Evolutionary conservation across 225 moss, liverwort and hornwort species (phyloP), one percentile per base, ranked within the genome.

Genomic region (Climacium dendroides): DNA sequence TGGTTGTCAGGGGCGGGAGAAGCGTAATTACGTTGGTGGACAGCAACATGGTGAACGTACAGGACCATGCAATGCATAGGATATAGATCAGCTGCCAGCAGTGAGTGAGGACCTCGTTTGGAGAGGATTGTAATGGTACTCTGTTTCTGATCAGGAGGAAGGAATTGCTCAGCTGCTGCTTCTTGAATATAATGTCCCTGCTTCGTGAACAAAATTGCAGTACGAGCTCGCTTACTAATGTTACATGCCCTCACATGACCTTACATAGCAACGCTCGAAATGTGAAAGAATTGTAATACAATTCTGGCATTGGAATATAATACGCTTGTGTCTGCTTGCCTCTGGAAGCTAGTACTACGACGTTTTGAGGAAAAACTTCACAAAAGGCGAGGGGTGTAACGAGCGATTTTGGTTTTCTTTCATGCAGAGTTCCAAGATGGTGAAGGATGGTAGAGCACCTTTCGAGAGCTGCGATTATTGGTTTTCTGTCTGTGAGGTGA

Each of bases 401-500:
- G 32, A 75, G 45, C 57, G 76, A 84, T 81, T 47, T 58, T 63
- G 26, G 71, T 32, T 86, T 71, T 47, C 64, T 84, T 86, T 59
- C 59, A 35, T 79, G 91, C 87, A 89, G 91, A 87, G 81, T 62
- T 71, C 57, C 71, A 64, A 77, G 80, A 91, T 87, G 86, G 48
- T 90, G 81, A 78, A 79, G 79, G 47, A 63, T 45, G 77, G n/a
- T 45, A 48, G 78, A 48, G 80, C 48, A 48, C 48, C 47, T 37
- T 13, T 47, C 26, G 88, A 62, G 78, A 72, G 88, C 53, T 90
- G 88, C 34, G 74, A 54, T 63, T 64, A 13, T 54, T 19, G 52
- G 65, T 82, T 53, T n/a, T 67, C 14, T 41, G 30, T 47, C 28
- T 16, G 54, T 53, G 69, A 80, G 89, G 72, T 85, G 71, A 76